These are phyloP conservation scores for Mycena capillaripes DNA, from an alignment of 768 basidiomycete species.

Conservation along the genomic window DNA sequence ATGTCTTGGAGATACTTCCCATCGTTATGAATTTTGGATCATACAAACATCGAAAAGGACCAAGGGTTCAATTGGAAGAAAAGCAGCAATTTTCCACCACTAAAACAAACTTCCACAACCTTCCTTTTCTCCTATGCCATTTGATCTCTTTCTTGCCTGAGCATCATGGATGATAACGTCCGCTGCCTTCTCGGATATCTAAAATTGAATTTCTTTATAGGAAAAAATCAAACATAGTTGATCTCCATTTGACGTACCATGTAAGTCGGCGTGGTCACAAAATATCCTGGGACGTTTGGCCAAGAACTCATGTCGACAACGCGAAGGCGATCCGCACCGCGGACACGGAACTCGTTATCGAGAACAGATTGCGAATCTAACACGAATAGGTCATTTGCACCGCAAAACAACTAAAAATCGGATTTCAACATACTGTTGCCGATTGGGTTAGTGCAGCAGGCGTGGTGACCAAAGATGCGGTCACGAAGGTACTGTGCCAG, in stretches of 20 bases:
- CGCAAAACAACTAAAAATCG: background rate
- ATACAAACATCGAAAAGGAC: too few relatives aligned
- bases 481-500: slow-evolving; percentile 44
- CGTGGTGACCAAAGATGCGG: slow-evolving; percentile 47
- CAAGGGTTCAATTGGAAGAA: background rate
- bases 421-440: slow-evolving; percentile 41
- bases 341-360: slow-evolving; percentile 47
- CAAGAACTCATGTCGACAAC: slow-evolving; percentile 50
- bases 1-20: too few relatives aligned
- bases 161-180: background rate
- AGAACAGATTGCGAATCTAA: slow-evolving; percentile 47
- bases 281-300: slow-evolving; percentile 50
- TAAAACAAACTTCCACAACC: background rate
- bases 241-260: slow-evolving; percentile 40
- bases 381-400: background rate
- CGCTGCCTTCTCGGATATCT: slow-evolving; percentile 43
- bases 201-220: background rate
- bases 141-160: background rate
- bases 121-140: background rate
- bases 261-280: slow-evolving; percentile 48
- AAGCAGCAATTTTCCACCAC: too few relatives aligned
- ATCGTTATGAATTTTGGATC: too few relatives aligned
- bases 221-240: background rate
- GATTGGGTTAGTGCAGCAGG: slow-evolving; percentile 49
- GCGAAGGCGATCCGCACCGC: slow-evolving; percentile 44